Percentiles rank a stretch among this genome's conserved stretches.
Conservation (phyloP, 768 basidiomycete species). For the Russula compacta region DNA sequence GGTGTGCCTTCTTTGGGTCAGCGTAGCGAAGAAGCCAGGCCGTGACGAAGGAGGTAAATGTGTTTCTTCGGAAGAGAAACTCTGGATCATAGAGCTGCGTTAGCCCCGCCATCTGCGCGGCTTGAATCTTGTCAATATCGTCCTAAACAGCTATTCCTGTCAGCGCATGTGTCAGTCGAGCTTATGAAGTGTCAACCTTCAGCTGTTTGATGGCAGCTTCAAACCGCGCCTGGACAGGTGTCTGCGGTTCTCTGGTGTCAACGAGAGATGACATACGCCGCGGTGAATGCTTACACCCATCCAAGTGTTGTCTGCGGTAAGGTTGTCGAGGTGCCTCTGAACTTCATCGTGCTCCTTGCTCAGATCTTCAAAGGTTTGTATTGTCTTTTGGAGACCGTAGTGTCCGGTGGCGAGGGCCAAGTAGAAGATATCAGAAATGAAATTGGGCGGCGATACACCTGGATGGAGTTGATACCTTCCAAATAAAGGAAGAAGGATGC, state of each 20-base stretch:
- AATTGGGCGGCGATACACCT: slow-evolving; percentile 62
- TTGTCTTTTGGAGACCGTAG: slow-evolving; percentile 77
- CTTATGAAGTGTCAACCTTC: slow-evolving; percentile 32
- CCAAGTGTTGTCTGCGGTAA: slow-evolving; percentile 75
- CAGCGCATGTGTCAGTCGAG: neutral
- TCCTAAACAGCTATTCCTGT: slow-evolving; percentile 31
- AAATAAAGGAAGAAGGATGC: neutral
- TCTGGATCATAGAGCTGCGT: slow-evolving; percentile 85
- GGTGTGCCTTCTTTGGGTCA: slow-evolving; percentile 74
- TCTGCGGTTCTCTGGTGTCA: slow-evolving; percentile 32
- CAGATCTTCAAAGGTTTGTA: slow-evolving; percentile 65
- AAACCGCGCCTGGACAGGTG: slow-evolving; percentile 63
- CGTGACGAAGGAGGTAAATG: slow-evolving; percentile 84
- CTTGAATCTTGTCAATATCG: slow-evolving; percentile 60
- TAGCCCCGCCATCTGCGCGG: slow-evolving; percentile 73
- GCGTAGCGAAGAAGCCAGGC: slow-evolving; percentile 90
- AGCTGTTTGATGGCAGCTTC: slow-evolving; percentile 69
- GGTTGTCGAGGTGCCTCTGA: slow-evolving; percentile 63
- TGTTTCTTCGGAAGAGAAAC: slow-evolving; percentile 64
- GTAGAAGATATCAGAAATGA: slow-evolving; percentile 94
- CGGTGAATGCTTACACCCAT: slow-evolving; percentile 49
- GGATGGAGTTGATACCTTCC: slow-evolving; percentile 21
- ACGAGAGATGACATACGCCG: neutral
- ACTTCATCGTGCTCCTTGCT: slow-evolving; percentile 69
- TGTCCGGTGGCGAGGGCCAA: slow-evolving; percentile 81